Evolutionary conservation across 805 yeast species (phyloP), one percentile per base, ranked within the genome.

Genomic region (Wickerhamiella siamensis): DNA sequence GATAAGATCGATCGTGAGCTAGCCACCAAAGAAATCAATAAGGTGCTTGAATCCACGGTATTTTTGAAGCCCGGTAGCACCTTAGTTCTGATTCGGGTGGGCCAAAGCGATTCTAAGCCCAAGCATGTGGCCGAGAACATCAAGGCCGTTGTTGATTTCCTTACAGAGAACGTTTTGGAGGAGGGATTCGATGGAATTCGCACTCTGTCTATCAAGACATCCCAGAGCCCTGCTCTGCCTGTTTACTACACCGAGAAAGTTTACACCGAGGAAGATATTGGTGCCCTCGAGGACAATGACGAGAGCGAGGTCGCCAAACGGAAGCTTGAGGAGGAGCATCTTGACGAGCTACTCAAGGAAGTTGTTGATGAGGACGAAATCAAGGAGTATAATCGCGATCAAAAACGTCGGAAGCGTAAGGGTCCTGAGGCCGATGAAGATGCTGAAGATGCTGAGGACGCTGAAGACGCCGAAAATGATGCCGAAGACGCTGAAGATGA

Each of bases 261-360:
- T 40, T 58, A 52, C 48, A 42, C 46, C 22, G 77, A 72, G 19
- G 64, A 62, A 33, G 83, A 77, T 52, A 61, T 72, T 33, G 58
- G 62, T 6, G 51, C 56, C 36, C 64, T 62, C 10, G 57, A 65
- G 39, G 62, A 62, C 24, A 65, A 60, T 38, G 49, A 42, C 42
- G 56, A 56, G 57, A 45, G 51, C 17, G 52, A 51, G 39, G 48
- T 49, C 40, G 47, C 40, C 42, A 51, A 55, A 40, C 54, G 55
- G 38, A 49, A 54, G 47, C 47, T 54, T 38, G 55, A 48, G 38
- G 59, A 51, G 24, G 51, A 47, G 15, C 58, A 55, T 20, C 80
- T 81, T 59, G 93, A 82, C 51, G 73, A 72, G 56, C 84, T 84
- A 33, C 73, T 87, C 64, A 70, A 83, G 55, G 95, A 87, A 66